Evolutionary conservation across 176 grass and related monocot species (phyloP).

Genomic region (Aegilops bicornis): DNA sequence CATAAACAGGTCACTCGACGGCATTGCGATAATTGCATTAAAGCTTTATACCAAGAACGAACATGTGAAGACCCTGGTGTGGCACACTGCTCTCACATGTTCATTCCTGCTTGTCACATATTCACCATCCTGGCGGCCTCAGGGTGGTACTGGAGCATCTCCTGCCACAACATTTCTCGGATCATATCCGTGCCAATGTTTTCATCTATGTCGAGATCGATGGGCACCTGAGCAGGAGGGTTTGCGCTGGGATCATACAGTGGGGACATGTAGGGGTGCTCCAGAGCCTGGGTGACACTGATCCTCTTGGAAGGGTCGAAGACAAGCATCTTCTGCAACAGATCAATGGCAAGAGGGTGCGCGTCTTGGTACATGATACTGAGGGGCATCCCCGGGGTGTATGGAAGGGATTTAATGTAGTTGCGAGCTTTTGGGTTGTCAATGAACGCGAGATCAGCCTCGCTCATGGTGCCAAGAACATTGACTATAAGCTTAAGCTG

Average conservation of each 20-base stretch:
- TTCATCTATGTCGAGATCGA: constrained; percentile 54
- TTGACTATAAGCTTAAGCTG: constrained; percentile 60
- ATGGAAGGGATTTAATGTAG: constrained; percentile 56
- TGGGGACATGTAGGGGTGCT: constrained; percentile 58
- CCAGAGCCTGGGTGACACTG: constrained; percentile 49
- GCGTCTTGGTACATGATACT: constrained; percentile 38
- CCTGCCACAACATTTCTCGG: constrained; percentile 62
- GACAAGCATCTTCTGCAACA: constrained; percentile 61
- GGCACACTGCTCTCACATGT: constrained; percentile 29
- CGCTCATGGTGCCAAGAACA: constrained; percentile 54
- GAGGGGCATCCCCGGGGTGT: constrained; percentile 42
- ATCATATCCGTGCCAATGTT: constrained; percentile 55
- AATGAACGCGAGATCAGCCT: constrained; percentile 52
- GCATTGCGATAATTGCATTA: neutral
- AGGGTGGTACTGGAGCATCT: constrained; percentile 55
- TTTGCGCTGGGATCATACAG: constrained; percentile 53
- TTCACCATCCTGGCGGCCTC: constrained; percentile 28
- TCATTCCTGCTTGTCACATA: constrained; percentile 39
- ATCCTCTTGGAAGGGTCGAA: constrained; percentile 59
- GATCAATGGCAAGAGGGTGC: constrained; percentile 57
- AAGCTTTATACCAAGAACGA: constrained; percentile 32
- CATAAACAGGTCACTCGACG: constrained; percentile 2
- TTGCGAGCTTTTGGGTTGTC: constrained; percentile 55
- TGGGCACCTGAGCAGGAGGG: constrained; percentile 53
- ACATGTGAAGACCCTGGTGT: constrained; percentile 26